These are phyloP conservation scores for Begonia fuchsioides DNA, from an alignment of 306 rosid genomes.

Conservation along the genomic window DNA sequence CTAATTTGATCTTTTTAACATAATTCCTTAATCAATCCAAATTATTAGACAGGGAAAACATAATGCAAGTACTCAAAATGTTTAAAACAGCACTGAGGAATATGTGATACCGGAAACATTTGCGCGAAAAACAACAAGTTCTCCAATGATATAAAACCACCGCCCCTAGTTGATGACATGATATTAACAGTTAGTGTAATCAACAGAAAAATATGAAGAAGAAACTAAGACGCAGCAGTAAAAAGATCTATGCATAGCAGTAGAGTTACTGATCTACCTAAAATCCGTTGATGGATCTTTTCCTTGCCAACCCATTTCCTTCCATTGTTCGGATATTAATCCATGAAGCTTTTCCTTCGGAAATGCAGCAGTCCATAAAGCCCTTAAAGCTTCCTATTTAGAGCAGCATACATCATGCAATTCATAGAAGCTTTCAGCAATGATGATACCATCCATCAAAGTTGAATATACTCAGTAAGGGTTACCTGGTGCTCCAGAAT, in stretches of 20 bases:
- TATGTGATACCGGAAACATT: slow-evolving; percentile 48
- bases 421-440: background rate
- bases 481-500: slow-evolving; percentile 77
- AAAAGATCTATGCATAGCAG: background rate
- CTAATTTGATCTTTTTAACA: no score
- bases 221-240: slow-evolving; percentile 2
- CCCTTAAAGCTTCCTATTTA: slow-evolving; percentile 61
- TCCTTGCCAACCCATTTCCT: slow-evolving; percentile 98
- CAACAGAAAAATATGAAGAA: slow-evolving; percentile 3
- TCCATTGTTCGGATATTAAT: slow-evolving; percentile 90
- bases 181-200: slow-evolving; percentile 7
- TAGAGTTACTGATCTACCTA: slow-evolving; percentile 33
- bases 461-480: slow-evolving; percentile 9
- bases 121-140: slow-evolving; percentile 77
- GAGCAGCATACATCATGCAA: background rate
- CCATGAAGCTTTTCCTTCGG: slow-evolving; percentile 63
- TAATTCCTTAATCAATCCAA: no score
- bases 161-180: slow-evolving; percentile 35
- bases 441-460: slow-evolving; percentile 7
- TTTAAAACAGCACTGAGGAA: background rate
- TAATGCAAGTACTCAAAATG: background rate
- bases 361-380: slow-evolving; percentile 68
- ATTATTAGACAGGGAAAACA: no score
- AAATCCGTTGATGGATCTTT: slow-evolving; percentile 94
- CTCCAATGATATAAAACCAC: slow-evolving; percentile 92